Base-by-base conservation (phyloP, 768 basidiomycete species). In the Albatrellus ellisii region DNA sequence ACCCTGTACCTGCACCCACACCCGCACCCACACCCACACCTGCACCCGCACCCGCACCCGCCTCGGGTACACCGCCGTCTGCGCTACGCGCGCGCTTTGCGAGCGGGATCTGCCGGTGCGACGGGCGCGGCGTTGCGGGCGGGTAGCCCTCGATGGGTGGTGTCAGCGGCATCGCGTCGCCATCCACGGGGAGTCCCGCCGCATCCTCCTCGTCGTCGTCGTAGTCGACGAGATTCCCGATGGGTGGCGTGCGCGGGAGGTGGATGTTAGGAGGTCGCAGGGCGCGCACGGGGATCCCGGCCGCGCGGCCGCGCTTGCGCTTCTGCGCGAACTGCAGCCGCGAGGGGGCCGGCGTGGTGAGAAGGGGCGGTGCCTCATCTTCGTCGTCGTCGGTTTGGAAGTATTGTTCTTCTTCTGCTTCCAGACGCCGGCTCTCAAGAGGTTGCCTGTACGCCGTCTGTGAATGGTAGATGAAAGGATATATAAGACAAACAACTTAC, bases 361-460 rank as follows among this genome's bases (percentile, higher is more conserved):
- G 55, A 38, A 57, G 53, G 15, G 59, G 57, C 26, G 61, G 56
- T 17, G 57, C 17, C 45, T 52, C 54, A 26, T 69, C 65, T 50
- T 90, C 90, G 32, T 89, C 85, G 47, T 90, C 88, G 29, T 86
- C 85, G 22, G 66, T 71, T 52, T 92, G 89, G 71, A 95, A 97
- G 64, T 95, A 98, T 45, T 81, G 75, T 58, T 98, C 92, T 58
- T 98, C 92, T 46, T 86, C 83, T 4, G 68, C 68, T 48, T 87
- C 86, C 44, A 77, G 59, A 26, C 62, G 56, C 25, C 70, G 71
- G 32, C 68, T 70, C 42, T 60, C 36, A 22, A 20, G 36, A 21
- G 39, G 43, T 41, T 44, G 43, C 37, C 42, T 52, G 34, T 8
- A 22, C 37, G 5, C 3, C 1, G 15, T 11, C n/a, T 36, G 4